Evolutionary conservation across 2,329 filamentous ascomycete genomes (phyloP).

Genomic region (Pseudopithomyces maydicus): DNA sequence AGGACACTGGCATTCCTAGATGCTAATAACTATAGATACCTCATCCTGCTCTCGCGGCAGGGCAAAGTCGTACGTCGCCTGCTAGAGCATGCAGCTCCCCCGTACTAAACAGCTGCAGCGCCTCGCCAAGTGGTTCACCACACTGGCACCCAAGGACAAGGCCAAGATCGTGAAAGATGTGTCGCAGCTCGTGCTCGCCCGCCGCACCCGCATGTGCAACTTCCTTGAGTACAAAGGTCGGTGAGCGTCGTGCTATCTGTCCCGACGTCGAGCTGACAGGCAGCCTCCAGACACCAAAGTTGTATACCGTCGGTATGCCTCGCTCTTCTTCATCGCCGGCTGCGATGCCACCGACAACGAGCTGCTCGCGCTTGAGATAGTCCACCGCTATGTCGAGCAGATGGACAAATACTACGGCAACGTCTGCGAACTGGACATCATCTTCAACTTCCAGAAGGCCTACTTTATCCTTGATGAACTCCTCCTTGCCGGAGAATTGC

Average conservation of each 20-base stretch:
- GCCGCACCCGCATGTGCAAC: constrained; percentile 99
- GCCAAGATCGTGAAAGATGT: constrained; percentile 99
- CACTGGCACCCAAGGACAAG: constrained; percentile 95
- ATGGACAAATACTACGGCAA: constrained; percentile 99
- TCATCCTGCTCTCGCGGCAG: constrained; percentile 96
- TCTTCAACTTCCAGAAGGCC: constrained; percentile 99
- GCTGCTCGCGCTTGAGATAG: constrained; percentile 95
- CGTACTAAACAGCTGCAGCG: constrained; percentile 64
- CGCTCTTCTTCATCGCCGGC: constrained; percentile 98
- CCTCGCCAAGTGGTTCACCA: constrained; percentile 99
- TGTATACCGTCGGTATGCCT: constrained; percentile 97
- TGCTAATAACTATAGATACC: constrained; percentile 67
- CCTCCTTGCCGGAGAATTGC: constrained; percentile 91
- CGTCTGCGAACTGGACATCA: constrained; percentile 98
- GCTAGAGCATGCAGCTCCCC: constrained; percentile 28
- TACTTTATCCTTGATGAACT: constrained; percentile 99
- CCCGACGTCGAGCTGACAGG: constrained; percentile 30
- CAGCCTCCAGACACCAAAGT: constrained; percentile 83
- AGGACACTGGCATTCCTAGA: constrained; percentile 4
- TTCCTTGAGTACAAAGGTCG: constrained; percentile 98
- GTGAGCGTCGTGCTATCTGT: constrained; percentile 22
- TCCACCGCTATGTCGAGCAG: constrained; percentile 98
- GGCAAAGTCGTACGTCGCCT: constrained; percentile 88
- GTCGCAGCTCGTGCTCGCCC: constrained; percentile 92
- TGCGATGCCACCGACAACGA: constrained; percentile 98